Evolutionary conservation across 768 basidiomycete species (phyloP).

Genomic region (Suillus lakei): DNA sequence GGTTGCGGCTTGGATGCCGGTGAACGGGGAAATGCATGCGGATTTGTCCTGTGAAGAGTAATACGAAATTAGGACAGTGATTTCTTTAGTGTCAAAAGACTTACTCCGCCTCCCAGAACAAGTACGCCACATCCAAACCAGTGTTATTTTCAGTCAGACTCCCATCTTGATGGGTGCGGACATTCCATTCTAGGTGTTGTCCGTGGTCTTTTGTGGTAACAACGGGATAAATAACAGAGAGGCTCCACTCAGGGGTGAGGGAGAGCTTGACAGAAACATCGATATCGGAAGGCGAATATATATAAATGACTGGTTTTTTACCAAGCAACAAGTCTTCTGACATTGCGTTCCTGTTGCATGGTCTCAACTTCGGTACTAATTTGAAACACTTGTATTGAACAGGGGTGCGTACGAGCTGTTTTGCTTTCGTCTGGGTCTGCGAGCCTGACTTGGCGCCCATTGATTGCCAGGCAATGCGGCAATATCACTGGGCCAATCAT

Average conservation of each 20-base stretch:
- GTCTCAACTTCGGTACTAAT: neutral
- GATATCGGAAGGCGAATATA: constrained; percentile 5
- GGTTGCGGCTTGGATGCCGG: no score
- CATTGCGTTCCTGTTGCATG: neutral
- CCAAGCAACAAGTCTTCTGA: no score
- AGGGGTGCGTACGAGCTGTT: neutral
- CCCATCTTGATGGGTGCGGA: neutral
- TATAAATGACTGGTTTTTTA: constrained; percentile 9
- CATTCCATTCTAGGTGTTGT: neutral
- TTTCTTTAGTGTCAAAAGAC: no score
- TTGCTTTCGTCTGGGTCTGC: no score
- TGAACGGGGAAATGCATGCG: no score
- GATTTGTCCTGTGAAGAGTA: no score
- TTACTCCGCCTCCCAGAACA: no score
- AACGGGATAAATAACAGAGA: constrained; percentile 1
- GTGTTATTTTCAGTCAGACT: neutral
- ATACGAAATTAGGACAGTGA: no score
- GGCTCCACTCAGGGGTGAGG: constrained; percentile 1
- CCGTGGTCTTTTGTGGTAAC: neutral
- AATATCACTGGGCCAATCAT: no score
- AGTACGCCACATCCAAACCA: neutral
- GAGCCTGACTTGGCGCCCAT: neutral
- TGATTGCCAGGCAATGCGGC: neutral
- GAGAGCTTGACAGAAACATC: neutral
- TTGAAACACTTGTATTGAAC: neutral